These are phyloP conservation scores for Penstemon barbatus DNA, from an alignment of 257 asterid species.

Conservation along the genomic window DNA sequence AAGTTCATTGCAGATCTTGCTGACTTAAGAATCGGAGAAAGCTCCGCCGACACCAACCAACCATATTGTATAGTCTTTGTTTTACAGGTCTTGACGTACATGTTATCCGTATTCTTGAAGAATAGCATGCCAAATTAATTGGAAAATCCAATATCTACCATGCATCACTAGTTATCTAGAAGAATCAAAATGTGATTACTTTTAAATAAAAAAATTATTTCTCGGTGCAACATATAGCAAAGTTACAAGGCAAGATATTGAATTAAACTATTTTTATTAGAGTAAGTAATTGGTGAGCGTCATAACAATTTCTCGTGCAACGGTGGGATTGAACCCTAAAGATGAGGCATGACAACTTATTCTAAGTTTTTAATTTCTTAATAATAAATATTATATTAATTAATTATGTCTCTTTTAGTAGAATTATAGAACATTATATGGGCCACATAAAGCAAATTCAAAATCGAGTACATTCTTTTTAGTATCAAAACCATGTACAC, in stretches of 20 bases:
- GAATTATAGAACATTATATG: constrained; percentile 21
- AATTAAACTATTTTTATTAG: not conserved
- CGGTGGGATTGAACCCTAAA: constrained; percentile 32
- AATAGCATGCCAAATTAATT: too few relatives aligned
- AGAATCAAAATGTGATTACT: too few relatives aligned
- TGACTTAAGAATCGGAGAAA: too few relatives aligned
- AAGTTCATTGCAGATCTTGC: too few relatives aligned
- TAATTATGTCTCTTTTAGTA: not conserved
- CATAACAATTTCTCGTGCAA: not conserved
- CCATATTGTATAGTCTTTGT: too few relatives aligned
- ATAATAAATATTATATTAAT: constrained; percentile 13
- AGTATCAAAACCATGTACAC: constrained; percentile 17
- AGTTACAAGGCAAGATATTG: not conserved
- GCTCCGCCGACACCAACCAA: too few relatives aligned
- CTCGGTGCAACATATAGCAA: too few relatives aligned
- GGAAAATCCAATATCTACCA: too few relatives aligned
- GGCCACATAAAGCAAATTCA: constrained; percentile 9
- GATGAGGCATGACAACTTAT: constrained; percentile 37
- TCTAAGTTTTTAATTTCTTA: constrained; percentile 21
- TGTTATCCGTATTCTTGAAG: too few relatives aligned
- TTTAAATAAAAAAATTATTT: too few relatives aligned
- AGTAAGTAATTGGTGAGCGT: not conserved
- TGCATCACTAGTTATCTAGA: too few relatives aligned
- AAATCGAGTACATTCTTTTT: not conserved
- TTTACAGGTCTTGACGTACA: too few relatives aligned